Percentiles rank a stretch among this genome's conserved stretches.
These are phyloP conservation scores for Periconia digitata DNA, from an alignment of 2,329 filamentous ascomycete genomes.

Conservation along the genomic window DNA sequence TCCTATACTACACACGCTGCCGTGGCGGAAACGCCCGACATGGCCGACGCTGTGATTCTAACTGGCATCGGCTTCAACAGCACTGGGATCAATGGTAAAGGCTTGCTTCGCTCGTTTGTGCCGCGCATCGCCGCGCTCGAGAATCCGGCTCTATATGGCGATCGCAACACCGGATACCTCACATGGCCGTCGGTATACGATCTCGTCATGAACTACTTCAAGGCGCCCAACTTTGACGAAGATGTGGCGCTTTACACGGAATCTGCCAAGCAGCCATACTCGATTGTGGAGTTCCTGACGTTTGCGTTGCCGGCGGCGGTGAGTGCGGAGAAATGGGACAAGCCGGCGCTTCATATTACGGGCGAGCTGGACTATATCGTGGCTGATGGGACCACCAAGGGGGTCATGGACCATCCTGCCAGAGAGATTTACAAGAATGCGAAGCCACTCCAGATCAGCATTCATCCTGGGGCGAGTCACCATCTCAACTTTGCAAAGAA, in stretches of 20 bases:
- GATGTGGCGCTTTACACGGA: constrained; percentile 16
- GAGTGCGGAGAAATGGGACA: constrained; percentile 11
- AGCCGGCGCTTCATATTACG: constrained; percentile 11
- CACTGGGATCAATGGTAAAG: constrained; percentile 9
- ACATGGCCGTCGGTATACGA: constrained; percentile 16
- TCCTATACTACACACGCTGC: constrained; percentile 23
- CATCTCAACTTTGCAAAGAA: constrained; percentile 28
- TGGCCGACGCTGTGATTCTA: constrained; percentile 20
- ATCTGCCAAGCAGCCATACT: constrained; percentile 9
- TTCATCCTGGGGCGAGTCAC: constrained; percentile 26
- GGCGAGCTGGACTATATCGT: constrained; percentile 25
- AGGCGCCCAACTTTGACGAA: constrained; percentile 8
- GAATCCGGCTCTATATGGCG: constrained; percentile 15
- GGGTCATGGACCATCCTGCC: constrained; percentile 20
- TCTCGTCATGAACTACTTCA: constrained; percentile 16
- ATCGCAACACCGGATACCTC: constrained; percentile 27
- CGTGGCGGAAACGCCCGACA: constrained; percentile 15
- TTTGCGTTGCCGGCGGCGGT: constrained; percentile 7
- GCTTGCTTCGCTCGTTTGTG: constrained; percentile 17
- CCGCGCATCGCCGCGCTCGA: constrained; percentile 25
- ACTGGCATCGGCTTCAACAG: constrained; percentile 25
- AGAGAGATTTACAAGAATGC: constrained; percentile 22
- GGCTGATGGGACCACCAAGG: constrained; percentile 23
- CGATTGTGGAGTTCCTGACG: constrained; percentile 13
- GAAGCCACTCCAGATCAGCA: constrained; percentile 16